A percentile compares a stretch with the other conserved stretches of the same genome.
Conservation (phyloP, 139 green algal genomes). For the Chlamydomonas schloesseri region DNA sequence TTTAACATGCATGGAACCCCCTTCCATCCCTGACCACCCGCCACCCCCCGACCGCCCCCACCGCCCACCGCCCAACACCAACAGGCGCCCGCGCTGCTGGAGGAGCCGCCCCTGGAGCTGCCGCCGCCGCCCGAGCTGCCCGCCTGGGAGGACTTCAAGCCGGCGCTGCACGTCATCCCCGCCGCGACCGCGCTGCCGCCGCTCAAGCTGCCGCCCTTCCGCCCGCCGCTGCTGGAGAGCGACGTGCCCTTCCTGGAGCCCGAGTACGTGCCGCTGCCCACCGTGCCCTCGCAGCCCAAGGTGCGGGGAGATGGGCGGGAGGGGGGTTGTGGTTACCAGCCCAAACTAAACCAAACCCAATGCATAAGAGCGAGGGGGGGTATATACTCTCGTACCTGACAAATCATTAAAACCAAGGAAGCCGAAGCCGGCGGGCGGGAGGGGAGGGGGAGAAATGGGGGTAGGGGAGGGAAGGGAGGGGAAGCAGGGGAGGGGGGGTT, state of each 20-base stretch:
- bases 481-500: background rate
- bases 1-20: too few species aligned
- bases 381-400: too few species aligned
- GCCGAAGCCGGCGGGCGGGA: too few species aligned
- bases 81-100: constrained; percentile 53
- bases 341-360: too few species aligned
- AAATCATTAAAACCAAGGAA: too few species aligned
- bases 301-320: background rate
- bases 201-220: constrained; percentile 64
- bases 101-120: constrained; percentile 68
- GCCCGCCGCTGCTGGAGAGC: constrained; percentile 50
- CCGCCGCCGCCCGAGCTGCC: constrained; percentile 54
- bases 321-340: too few species aligned
- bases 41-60: too few species aligned
- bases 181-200: constrained; percentile 43
- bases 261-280: constrained; percentile 56
- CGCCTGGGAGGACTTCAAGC: constrained; percentile 74
- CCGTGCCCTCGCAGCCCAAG: constrained; percentile 32
- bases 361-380: too few species aligned
- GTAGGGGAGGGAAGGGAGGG: background rate
- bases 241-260: constrained; percentile 59
- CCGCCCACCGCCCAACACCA: too few species aligned
- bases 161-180: constrained; percentile 52
- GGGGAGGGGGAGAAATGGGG: too few species aligned
- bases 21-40: too few species aligned